Evolutionary conservation across 2,329 filamentous ascomycete genomes (phyloP).

Genomic region (Hypoxylon sp.): DNA sequence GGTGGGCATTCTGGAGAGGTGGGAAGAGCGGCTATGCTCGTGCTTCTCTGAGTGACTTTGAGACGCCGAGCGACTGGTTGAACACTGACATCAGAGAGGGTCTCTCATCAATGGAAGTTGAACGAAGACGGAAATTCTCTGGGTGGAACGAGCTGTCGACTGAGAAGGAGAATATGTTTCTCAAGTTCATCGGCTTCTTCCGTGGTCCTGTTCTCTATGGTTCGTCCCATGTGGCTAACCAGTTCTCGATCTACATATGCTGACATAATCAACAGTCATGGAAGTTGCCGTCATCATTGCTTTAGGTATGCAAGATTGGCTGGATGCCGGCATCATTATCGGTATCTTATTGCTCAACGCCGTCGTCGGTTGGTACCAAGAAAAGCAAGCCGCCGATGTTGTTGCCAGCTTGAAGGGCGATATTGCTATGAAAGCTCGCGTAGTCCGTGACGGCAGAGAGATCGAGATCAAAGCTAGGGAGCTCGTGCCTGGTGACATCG

Average conservation of each 20-base stretch:
- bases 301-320: constrained; percentile 80
- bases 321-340: constrained; percentile 81
- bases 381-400: constrained; percentile 82
- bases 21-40: constrained; percentile 49
- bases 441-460: constrained; percentile 77
- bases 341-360: constrained; percentile 81
- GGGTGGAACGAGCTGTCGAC: constrained; percentile 81
- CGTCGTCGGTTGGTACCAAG: constrained; percentile 82
- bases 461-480: constrained; percentile 78
- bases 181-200: constrained; percentile 84
- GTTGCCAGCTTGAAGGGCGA: constrained; percentile 80
- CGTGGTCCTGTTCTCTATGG: constrained; percentile 81
- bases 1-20: constrained; percentile 58
- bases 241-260: neutral
- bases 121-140: constrained; percentile 74
- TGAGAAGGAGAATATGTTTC: constrained; percentile 82
- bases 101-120: constrained; percentile 72
- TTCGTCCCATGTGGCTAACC: constrained; percentile 58
- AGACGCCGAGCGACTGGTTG: constrained; percentile 77
- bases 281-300: constrained; percentile 80
- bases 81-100: constrained; percentile 77
- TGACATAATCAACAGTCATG: constrained; percentile 68
- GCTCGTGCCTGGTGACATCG: constrained; percentile 80
- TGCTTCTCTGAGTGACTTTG: constrained; percentile 54
- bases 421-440: constrained; percentile 79